Conservation (phyloP, 208 protist genomes). For the Blechomonas ayalai region DNA sequence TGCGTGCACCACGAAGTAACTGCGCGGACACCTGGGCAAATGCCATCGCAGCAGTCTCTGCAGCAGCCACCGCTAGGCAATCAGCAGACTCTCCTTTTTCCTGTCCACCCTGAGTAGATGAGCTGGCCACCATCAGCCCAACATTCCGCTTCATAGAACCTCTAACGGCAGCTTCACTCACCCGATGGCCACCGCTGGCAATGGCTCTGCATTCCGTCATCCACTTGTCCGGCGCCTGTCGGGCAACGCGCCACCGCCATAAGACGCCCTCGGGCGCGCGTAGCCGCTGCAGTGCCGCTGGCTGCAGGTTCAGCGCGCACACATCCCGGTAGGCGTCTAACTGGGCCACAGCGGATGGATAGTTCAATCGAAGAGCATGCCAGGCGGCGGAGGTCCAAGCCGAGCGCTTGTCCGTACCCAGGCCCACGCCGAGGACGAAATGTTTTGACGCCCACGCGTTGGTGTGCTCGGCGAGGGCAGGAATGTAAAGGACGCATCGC, state of each 20-base stretch:
- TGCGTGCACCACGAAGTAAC: too few species aligned
- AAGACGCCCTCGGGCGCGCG: too few species aligned
- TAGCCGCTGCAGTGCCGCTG: too few species aligned
- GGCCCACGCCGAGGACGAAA: conserved; percentile 43
- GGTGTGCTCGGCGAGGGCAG: conserved; percentile 3
- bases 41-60: too few species aligned
- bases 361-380: conserved; percentile 44
- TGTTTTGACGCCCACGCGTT: conserved; percentile 1
- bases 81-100: too few species aligned
- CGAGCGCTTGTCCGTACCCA: conserved; percentile 27
- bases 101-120: too few species aligned
- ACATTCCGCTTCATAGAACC: too few species aligned
- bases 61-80: background rate
- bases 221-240: conserved; percentile 3
- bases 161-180: too few species aligned
- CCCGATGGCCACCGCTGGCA: conserved; percentile 1
- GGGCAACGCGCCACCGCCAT: conserved; percentile 3
- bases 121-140: too few species aligned
- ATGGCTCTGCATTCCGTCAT: background rate
- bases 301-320: conserved; percentile 14
- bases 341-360: conserved; percentile 29
- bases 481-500: conserved; percentile 11
- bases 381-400: conserved; percentile 53
- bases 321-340: conserved; percentile 23
- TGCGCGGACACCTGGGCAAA: too few species aligned